Evolutionary conservation across 306 rosid species (phyloP).

Genomic region (Acacia confusa): DNA sequence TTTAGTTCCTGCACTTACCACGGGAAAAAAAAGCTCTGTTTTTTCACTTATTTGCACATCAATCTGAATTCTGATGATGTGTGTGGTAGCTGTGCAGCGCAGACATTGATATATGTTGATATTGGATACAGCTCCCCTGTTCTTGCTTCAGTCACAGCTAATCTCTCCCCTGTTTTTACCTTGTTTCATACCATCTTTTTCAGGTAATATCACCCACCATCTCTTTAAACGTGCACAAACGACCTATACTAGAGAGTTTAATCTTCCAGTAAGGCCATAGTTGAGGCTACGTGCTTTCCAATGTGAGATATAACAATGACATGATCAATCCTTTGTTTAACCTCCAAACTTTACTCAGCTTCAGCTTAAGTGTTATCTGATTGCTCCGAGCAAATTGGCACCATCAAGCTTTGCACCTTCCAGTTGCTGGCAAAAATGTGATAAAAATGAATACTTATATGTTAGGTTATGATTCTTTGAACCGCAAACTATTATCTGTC

Average conservation of each 20-base stretch:
- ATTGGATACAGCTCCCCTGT: slow-evolving; percentile 51
- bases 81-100: slow-evolving; percentile 24
- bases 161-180: slow-evolving; percentile 54
- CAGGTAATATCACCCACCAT: slow-evolving; percentile 23
- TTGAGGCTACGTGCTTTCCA: no score
- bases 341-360: not conserved
- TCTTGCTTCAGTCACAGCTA: slow-evolving; percentile 41
- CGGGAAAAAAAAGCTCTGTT: not conserved
- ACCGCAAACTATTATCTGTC: not conserved
- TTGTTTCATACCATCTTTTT: slow-evolving; percentile 41
- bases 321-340: slow-evolving; percentile 18
- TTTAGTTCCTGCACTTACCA: no score
- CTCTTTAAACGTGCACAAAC: not conserved
- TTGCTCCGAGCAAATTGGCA: slow-evolving; percentile 86
- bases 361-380: slow-evolving; percentile 61
- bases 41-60: not conserved
- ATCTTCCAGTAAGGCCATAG: not conserved
- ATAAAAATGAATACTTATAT: not conserved
- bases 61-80: no score
- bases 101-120: slow-evolving; percentile 37
- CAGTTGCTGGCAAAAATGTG: slow-evolving; percentile 49
- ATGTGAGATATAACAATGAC: slow-evolving; percentile 20
- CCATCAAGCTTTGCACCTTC: slow-evolving; percentile 95
- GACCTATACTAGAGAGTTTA: no score
- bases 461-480: slow-evolving; percentile 8